A percentile compares a stretch with the other conserved stretches of the same genome.
These are phyloP conservation scores for Symmetrospora coprosmae DNA, from an alignment of 768 basidiomycete species.

Conservation along the genomic window DNA sequence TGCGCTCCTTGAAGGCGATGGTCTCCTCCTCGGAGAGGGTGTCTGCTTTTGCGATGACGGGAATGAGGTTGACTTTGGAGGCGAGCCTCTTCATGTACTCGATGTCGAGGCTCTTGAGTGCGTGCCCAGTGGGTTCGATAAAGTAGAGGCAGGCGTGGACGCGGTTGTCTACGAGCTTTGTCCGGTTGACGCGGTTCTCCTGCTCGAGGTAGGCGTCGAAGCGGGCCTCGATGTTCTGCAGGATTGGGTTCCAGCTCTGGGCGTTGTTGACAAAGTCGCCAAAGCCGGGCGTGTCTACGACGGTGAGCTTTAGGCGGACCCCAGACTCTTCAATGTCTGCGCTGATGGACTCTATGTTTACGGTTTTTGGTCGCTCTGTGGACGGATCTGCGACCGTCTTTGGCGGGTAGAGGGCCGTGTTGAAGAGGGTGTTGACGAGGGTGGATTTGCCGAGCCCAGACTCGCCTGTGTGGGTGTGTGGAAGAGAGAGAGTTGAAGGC, in stretches of 20 bases:
- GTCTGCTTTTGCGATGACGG: conserved; percentile 95
- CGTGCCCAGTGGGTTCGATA: conserved; percentile 94
- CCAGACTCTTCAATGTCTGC: conserved; percentile 99
- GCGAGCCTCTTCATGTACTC: conserved; percentile 98
- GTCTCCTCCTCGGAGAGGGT: conserved; percentile 96
- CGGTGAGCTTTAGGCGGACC: conserved; percentile 88
- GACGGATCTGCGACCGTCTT: conserved; percentile 73
- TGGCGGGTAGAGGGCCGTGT: conserved; percentile 81
- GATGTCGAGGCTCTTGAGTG: conserved; percentile 96
- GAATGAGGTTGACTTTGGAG: conserved; percentile 94
- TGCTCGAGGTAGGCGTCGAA: conserved; percentile 96
- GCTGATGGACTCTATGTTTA: conserved; percentile 94
- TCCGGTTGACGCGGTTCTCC: conserved; percentile 93
- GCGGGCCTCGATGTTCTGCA: conserved; percentile 94
- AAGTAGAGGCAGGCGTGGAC: conserved; percentile 99
- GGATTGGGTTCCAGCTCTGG: conserved; percentile 96
- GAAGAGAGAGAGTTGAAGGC: too few relatives aligned
- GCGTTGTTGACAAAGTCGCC: conserved; percentile 99
- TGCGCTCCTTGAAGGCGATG: conserved; percentile 71
- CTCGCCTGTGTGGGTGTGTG: conserved; percentile 49
- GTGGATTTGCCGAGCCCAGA: conserved; percentile 98
- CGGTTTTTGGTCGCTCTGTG: conserved; percentile 76
- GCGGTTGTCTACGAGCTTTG: conserved; percentile 86
- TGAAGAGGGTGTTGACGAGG: conserved; percentile 95
- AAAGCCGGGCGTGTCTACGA: conserved; percentile 97